Percentiles rank a stretch among this genome's conserved stretches.
Evolutionary conservation across 352 stramenopile genomes (phyloP).

Genomic region (Hyaloperonospora brassicae): DNA sequence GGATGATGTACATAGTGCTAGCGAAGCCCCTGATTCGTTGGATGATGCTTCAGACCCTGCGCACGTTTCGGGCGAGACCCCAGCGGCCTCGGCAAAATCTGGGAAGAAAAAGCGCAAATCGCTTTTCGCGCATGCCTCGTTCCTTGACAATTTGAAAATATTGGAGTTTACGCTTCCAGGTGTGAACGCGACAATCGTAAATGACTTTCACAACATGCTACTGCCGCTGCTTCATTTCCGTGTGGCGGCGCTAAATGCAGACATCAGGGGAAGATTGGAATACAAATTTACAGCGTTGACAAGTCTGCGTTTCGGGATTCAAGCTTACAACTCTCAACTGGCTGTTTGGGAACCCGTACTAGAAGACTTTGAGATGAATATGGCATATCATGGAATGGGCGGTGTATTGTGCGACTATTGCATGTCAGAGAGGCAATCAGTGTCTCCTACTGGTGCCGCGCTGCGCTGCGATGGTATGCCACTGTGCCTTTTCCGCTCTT

Average conservation of each 20-base stretch:
- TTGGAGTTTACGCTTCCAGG: conserved; percentile 68
- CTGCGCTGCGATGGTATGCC: conserved; percentile 64
- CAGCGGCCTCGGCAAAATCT: conserved; percentile 8
- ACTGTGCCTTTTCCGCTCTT: conserved; percentile 59
- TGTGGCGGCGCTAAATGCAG: conserved; percentile 51
- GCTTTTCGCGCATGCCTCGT: conserved; percentile 18
- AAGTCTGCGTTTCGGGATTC: conserved; percentile 58
- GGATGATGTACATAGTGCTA: conserved; percentile 7
- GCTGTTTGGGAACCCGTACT: conserved; percentile 79
- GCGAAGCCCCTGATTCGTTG: background rate
- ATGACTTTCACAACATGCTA: conserved; percentile 86
- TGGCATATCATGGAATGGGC: conserved; percentile 56
- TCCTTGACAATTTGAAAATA: conserved; percentile 64
- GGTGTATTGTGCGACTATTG: conserved; percentile 75
- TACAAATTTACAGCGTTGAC: conserved; percentile 54
- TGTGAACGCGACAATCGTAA: conserved; percentile 74
- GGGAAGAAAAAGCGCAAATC: conserved; percentile 19
- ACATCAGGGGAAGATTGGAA: conserved; percentile 55
- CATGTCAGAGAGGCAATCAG: conserved; percentile 58
- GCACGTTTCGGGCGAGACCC: conserved; percentile 7
- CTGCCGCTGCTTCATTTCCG: conserved; percentile 73
- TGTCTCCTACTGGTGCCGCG: conserved; percentile 46
- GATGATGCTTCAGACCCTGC: background rate
- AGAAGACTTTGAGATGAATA: conserved; percentile 78
- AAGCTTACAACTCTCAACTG: conserved; percentile 83